Evolutionary conservation across 2,329 filamentous ascomycete genomes (phyloP).

Genomic region (Epichloe aotearoae): DNA sequence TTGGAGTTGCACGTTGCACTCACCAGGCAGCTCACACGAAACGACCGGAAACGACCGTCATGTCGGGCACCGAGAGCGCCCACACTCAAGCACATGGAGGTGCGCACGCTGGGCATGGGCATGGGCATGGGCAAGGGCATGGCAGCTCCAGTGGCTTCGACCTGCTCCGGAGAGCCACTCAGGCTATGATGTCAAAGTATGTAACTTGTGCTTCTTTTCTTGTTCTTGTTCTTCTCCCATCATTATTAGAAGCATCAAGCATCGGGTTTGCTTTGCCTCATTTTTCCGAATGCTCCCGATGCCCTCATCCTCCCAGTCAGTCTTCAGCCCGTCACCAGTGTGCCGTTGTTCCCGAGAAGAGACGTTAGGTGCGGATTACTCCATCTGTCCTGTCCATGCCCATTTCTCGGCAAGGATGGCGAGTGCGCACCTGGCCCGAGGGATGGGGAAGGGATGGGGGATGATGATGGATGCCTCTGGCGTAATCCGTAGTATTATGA

Average conservation of each 20-base stretch:
- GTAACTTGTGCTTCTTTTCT: constrained; percentile 15
- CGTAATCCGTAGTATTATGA: background rate
- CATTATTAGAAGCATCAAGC: background rate
- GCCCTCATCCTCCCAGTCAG: background rate
- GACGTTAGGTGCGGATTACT: background rate
- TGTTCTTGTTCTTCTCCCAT: background rate
- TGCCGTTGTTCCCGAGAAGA: background rate
- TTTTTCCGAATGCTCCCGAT: background rate
- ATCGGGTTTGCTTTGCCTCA: too few relatives aligned
- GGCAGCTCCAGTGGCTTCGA: constrained; percentile 35
- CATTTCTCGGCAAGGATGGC: background rate
- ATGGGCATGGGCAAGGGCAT: constrained; percentile 4
- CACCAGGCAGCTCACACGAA: background rate
- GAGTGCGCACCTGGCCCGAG: background rate
- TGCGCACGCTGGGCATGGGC: constrained; percentile 8
- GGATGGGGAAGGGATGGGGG: background rate
- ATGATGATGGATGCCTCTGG: background rate
- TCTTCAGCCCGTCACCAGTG: background rate
- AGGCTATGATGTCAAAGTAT: constrained; percentile 51
- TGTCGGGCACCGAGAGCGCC: constrained; percentile 36
- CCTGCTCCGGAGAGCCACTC: constrained; percentile 46
- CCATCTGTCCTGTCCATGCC: too few relatives aligned
- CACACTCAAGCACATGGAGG: constrained; percentile 8
- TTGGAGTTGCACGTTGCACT: background rate
- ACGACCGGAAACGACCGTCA: constrained; percentile 16